Evolutionary conservation across 1,139 yeast genomes (phyloP).

Genomic region (Blastobotrys persicus): DNA sequence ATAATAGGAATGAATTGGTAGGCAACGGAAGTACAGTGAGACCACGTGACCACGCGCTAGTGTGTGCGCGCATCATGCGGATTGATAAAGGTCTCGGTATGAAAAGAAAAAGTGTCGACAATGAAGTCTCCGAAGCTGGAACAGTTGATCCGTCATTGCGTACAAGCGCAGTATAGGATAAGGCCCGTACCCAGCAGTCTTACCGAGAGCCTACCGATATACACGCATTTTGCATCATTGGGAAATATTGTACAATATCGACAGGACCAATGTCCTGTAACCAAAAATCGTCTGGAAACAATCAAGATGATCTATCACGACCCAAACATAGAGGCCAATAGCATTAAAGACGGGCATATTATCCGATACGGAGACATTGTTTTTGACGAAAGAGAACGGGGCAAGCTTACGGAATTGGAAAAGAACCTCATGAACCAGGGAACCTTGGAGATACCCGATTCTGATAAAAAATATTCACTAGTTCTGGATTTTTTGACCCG

Average conservation of each 20-base stretch:
- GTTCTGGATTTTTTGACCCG: slow-evolving; percentile 17
- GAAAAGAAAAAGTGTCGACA: not conserved
- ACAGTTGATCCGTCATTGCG: slow-evolving; percentile 25
- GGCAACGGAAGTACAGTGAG: too few species aligned
- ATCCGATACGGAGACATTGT: slow-evolving; percentile 10
- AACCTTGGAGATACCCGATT: slow-evolving; percentile 11
- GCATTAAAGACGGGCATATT: slow-evolving; percentile 18
- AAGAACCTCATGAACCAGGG: slow-evolving; percentile 14
- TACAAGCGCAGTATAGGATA: slow-evolving; percentile 31
- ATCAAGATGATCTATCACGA: slow-evolving; percentile 35
- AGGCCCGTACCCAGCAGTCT: slow-evolving; percentile 32
- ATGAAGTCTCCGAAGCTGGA: not conserved
- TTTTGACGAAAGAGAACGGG: slow-evolving; percentile 2
- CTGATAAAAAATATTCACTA: slow-evolving; percentile 12
- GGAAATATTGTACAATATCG: slow-evolving; percentile 33
- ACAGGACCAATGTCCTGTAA: slow-evolving; percentile 36
- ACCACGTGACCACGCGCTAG: not conserved
- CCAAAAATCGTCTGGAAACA: slow-evolving; percentile 32
- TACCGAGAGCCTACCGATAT: slow-evolving; percentile 31
- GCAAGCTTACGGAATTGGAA: slow-evolving; percentile 18
- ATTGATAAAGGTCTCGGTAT: too few species aligned
- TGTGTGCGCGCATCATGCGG: too few species aligned
- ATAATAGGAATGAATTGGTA: too few species aligned
- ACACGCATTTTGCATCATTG: slow-evolving; percentile 24
- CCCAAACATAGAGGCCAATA: slow-evolving; percentile 7